Conservation (phyloP, 179 eudicot genomes). For the Sideroxylon spinosum region DNA sequence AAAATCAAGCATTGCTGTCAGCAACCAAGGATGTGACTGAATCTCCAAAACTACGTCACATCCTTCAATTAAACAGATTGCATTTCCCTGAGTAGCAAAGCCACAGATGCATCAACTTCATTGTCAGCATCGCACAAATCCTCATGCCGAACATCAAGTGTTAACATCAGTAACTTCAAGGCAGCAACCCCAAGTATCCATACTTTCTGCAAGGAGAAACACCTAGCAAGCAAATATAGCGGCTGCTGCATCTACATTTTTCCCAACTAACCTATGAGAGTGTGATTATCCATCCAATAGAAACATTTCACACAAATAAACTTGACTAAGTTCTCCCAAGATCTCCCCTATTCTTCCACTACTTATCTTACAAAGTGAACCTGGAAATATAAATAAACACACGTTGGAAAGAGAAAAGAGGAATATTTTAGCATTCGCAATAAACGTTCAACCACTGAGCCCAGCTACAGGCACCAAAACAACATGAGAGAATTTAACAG, state of each 20-base stretch:
- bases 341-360: neutral
- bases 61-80: neutral
- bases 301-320: too few relatives aligned
- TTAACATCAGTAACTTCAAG: neutral
- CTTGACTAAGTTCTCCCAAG: neutral
- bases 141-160: neutral
- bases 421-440: neutral
- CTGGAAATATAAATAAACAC: neutral
- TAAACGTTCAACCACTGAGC: neutral
- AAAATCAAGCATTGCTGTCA: neutral
- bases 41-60: neutral
- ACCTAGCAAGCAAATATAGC: neutral
- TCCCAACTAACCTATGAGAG: neutral
- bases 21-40: neutral
- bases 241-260: too few relatives aligned
- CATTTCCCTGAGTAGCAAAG: neutral
- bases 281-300: neutral
- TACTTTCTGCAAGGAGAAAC: neutral
- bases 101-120: neutral
- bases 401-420: neutral
- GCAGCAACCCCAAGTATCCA: neutral
- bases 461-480: neutral
- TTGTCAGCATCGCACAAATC: neutral
- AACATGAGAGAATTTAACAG: neutral
- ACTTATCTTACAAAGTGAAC: neutral